These are phyloP conservation scores for Apiosordaria backusii DNA, from an alignment of 495 filamentous ascomycete species.

Conservation along the genomic window DNA sequence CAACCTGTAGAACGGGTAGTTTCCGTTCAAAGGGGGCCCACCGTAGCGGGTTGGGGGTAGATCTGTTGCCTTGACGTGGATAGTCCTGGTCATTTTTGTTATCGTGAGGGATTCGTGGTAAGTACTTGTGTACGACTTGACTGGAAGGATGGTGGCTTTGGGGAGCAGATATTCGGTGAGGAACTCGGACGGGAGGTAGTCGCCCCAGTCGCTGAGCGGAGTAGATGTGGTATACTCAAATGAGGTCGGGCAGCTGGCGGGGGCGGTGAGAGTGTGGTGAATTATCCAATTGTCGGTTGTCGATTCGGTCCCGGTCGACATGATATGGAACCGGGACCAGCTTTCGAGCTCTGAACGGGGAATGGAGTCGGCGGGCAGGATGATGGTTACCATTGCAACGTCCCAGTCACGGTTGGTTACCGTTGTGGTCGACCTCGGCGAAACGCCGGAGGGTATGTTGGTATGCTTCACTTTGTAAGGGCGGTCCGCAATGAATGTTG, in stretches of 20 bases:
- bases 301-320: conserved; percentile 4
- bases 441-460: background rate
- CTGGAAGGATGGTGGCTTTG: conserved; percentile 24
- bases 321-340: conserved; percentile 22
- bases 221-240: conserved; percentile 34
- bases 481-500: background rate
- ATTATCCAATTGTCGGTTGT: background rate
- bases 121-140: conserved; percentile 17
- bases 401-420: conserved; percentile 3
- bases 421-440: background rate
- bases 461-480: background rate
- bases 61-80: background rate
- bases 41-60: background rate
- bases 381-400: conserved; percentile 35
- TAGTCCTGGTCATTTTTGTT: background rate
- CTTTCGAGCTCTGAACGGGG: conserved; percentile 8
- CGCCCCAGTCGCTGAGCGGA: conserved; percentile 3
- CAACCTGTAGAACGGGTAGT: background rate
- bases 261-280: conserved; percentile 33
- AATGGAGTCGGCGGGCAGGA: conserved; percentile 34
- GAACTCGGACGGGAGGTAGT: conserved; percentile 31
- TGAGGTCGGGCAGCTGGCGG: conserved; percentile 36
- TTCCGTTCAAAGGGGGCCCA: background rate
- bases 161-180: conserved; percentile 35
- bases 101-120: too few species aligned